Conservation (phyloP, 345 rosid genomes). For the Euclidium syriacum region DNA sequence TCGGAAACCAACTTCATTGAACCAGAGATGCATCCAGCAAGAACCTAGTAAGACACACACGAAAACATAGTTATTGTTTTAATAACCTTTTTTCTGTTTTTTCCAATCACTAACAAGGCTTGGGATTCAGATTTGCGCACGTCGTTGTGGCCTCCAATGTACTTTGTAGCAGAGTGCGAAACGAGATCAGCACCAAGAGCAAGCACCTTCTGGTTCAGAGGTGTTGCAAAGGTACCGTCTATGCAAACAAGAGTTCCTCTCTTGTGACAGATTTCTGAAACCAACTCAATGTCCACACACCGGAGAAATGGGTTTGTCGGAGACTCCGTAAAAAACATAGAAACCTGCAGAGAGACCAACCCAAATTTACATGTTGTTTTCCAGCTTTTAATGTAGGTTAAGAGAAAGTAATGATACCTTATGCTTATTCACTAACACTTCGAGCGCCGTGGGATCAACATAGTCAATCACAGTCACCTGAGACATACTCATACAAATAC, state of each 20-base stretch:
- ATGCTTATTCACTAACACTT: conserved; percentile 50
- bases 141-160: conserved; percentile 79
- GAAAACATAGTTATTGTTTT: neutral
- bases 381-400: conserved; percentile 48
- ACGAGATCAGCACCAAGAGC: conserved; percentile 80
- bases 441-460: conserved; percentile 57
- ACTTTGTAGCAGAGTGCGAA: conserved; percentile 74
- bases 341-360: conserved; percentile 36
- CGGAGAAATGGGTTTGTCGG: conserved; percentile 86
- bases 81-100: neutral
- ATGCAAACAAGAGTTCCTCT: conserved; percentile 75
- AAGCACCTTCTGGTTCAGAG: conserved; percentile 75
- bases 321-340: conserved; percentile 76
- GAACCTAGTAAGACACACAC: conserved; percentile 48
- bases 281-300: conserved; percentile 72
- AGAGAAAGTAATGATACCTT: conserved; percentile 36
- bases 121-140: conserved; percentile 34
- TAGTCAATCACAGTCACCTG: conserved; percentile 79
- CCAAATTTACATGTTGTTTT: neutral
- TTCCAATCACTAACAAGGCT: neutral
- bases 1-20: conserved; percentile 46
- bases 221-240: conserved; percentile 87
- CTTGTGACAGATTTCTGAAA: conserved; percentile 62
- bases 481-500: conserved; percentile 6
- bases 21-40: conserved; percentile 82